These are phyloP conservation scores for Pseudocercospora pini-densiflorae DNA, from an alignment of 2,329 filamentous ascomycete genomes.

Conservation along the genomic window DNA sequence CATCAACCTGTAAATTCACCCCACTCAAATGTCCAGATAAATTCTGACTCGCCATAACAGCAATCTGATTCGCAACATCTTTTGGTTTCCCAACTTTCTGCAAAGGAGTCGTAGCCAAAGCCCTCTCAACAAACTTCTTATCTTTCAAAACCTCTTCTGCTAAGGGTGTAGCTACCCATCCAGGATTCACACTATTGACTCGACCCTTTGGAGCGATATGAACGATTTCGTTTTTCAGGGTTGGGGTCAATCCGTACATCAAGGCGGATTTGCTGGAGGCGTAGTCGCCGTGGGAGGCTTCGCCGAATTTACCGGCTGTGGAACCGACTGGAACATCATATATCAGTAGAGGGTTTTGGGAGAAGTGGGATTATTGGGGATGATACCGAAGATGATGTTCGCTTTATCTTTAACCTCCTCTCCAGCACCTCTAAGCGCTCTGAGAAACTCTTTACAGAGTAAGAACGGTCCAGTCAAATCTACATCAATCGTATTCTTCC, in stretches of 20 bases:
- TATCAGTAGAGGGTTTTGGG: neutral
- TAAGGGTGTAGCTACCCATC: constrained; percentile 37
- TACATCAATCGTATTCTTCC: constrained; percentile 36
- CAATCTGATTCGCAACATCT: constrained; percentile 38
- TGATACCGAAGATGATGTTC: constrained; percentile 35
- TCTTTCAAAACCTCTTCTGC: constrained; percentile 34
- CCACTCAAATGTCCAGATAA: constrained; percentile 38
- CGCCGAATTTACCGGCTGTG: constrained; percentile 42
- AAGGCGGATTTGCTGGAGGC: constrained; percentile 35
- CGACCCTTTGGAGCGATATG: constrained; percentile 33
- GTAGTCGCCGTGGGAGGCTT: constrained; percentile 39
- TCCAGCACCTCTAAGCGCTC: constrained; percentile 27
- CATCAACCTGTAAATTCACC: constrained; percentile 34
- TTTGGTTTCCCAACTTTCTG: constrained; percentile 35
- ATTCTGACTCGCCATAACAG: constrained; percentile 33
- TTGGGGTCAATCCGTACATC: constrained; percentile 38
- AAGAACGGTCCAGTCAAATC: constrained; percentile 39
- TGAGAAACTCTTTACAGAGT: constrained; percentile 34
- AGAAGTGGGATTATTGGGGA: neutral
- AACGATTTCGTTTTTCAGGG: constrained; percentile 41
- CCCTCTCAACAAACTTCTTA: constrained; percentile 34
- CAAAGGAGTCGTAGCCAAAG: constrained; percentile 38
- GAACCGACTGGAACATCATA: constrained; percentile 26
- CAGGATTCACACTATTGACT: constrained; percentile 37
- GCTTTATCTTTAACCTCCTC: constrained; percentile 30